Percentiles rank a stretch among this genome's conserved stretches.
Evolutionary conservation across 2,329 filamentous ascomycete genomes (phyloP).

Genomic region (Epichloe gansuensis): DNA sequence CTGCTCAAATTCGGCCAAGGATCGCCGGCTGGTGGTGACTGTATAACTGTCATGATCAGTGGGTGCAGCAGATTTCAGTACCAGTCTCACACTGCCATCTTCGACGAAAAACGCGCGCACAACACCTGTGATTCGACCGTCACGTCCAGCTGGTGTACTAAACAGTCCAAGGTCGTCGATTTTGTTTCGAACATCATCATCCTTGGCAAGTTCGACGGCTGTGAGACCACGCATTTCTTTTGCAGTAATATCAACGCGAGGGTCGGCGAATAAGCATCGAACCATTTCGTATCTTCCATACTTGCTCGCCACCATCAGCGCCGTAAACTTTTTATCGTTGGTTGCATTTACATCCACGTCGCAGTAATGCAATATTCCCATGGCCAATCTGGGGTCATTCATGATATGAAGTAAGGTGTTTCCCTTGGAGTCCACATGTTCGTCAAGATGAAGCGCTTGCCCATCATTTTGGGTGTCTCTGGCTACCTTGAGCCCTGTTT

Average conservation of each 20-base stretch:
- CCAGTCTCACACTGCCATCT: constrained; percentile 83
- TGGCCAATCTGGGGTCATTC: constrained; percentile 67
- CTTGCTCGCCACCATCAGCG: constrained; percentile 96
- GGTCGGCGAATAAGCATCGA: constrained; percentile 72
- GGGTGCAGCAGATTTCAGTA: constrained; percentile 86
- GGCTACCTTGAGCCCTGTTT: constrained; percentile 64
- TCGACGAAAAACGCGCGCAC: constrained; percentile 96
- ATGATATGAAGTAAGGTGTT: constrained; percentile 95
- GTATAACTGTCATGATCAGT: constrained; percentile 75
- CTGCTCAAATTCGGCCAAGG: constrained; percentile 81
- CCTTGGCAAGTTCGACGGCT: constrained; percentile 91
- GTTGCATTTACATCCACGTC: constrained; percentile 94
- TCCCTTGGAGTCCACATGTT: constrained; percentile 84
- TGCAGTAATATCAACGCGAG: constrained; percentile 72
- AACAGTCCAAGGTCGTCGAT: constrained; percentile 91
- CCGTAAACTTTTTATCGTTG: constrained; percentile 90
- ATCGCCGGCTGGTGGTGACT: constrained; percentile 86
- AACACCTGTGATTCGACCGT: constrained; percentile 79
- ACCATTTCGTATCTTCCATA: constrained; percentile 94
- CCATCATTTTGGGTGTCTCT: constrained; percentile 64
- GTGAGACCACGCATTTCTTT: constrained; percentile 82
- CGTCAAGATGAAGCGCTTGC: constrained; percentile 74
- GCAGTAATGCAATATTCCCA: constrained; percentile 66
- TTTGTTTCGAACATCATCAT: constrained; percentile 91
- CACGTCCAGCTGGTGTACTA: constrained; percentile 55